Evolutionary conservation across 441 rosid genomes (phyloP).

Genomic region (Monsonia emarginata): DNA sequence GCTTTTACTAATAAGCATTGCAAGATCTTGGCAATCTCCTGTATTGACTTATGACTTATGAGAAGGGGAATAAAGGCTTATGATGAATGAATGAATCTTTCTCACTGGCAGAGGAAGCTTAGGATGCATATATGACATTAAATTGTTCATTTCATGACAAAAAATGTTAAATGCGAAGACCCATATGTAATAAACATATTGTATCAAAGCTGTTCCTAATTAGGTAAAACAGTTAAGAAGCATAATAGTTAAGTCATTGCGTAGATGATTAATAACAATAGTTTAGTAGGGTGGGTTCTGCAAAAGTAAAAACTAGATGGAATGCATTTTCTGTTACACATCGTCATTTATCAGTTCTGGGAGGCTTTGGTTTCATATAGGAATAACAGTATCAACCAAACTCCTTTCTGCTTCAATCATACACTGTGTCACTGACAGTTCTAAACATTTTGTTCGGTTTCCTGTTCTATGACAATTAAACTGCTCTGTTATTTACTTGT

Average conservation of each 20-base stretch:
- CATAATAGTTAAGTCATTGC: background rate
- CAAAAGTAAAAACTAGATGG: background rate
- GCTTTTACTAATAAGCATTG: background rate
- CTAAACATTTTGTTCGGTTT: background rate
- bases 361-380: background rate
- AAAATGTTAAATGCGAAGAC: too few relatives aligned
- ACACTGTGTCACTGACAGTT: too few relatives aligned
- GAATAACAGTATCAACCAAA: background rate
- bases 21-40: background rate
- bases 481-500: slow-evolving; percentile 2
- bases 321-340: background rate
- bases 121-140: too few relatives aligned
- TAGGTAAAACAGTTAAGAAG: background rate
- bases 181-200: too few relatives aligned
- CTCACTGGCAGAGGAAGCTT: too few relatives aligned
- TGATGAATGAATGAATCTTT: too few relatives aligned
- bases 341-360: background rate
- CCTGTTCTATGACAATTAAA: background rate
- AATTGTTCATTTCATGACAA: too few relatives aligned
- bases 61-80: too few relatives aligned
- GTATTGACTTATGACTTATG: too few relatives aligned
- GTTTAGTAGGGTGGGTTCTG: background rate
- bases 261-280: too few relatives aligned
- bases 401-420: too few relatives aligned
- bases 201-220: too few relatives aligned